phyloP scores from a whole-genome alignment of 768 basidiomycete species.

The Pleurotus tuoliensis region DNA sequence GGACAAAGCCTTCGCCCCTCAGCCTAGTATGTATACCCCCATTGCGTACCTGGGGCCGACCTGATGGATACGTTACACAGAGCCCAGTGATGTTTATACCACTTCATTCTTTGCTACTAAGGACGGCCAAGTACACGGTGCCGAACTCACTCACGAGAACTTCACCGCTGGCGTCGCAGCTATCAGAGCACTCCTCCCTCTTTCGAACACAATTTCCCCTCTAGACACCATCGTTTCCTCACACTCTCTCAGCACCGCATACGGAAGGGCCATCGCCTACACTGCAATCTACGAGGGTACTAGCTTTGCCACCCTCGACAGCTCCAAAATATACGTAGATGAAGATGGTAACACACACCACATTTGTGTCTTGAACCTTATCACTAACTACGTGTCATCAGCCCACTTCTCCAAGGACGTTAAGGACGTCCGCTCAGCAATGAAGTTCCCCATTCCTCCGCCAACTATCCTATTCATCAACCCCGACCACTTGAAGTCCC shows the following conservation, averaged over 20 bases:
- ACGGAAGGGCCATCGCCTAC: slow-evolving; percentile 77
- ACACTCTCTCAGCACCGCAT: slow-evolving; percentile 69
- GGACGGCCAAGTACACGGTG: slow-evolving; percentile 52
- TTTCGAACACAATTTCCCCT: slow-evolving; percentile 60
- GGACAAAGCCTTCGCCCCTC: slow-evolving; percentile 38
- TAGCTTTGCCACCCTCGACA: slow-evolving; percentile 64
- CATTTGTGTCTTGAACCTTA: not conserved
- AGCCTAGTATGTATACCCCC: slow-evolving; percentile 45
- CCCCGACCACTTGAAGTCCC: slow-evolving; percentile 54
- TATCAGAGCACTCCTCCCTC: slow-evolving; percentile 69
- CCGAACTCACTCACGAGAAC: slow-evolving; percentile 77
- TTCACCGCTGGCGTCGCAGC: slow-evolving; percentile 88
- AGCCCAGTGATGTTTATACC: slow-evolving; percentile 60
- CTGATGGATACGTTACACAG: slow-evolving; percentile 27
- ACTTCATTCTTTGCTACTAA: slow-evolving; percentile 58
- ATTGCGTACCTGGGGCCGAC: not conserved
- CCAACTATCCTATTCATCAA: slow-evolving; percentile 79
- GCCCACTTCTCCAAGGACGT: slow-evolving; percentile 28
- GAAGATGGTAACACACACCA: slow-evolving; percentile 35
- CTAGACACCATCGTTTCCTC: slow-evolving; percentile 78
- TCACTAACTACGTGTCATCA: slow-evolving; percentile 6
- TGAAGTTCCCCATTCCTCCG: slow-evolving; percentile 56
- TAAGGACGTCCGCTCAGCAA: slow-evolving; percentile 43
- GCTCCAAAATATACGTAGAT: slow-evolving; percentile 45
- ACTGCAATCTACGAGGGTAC: slow-evolving; percentile 73